Evolutionary conservation across 352 stramenopile species (phyloP), one percentile per base, ranked within the genome.

Genomic region (Hyaloperonospora arabidopsidis): DNA sequence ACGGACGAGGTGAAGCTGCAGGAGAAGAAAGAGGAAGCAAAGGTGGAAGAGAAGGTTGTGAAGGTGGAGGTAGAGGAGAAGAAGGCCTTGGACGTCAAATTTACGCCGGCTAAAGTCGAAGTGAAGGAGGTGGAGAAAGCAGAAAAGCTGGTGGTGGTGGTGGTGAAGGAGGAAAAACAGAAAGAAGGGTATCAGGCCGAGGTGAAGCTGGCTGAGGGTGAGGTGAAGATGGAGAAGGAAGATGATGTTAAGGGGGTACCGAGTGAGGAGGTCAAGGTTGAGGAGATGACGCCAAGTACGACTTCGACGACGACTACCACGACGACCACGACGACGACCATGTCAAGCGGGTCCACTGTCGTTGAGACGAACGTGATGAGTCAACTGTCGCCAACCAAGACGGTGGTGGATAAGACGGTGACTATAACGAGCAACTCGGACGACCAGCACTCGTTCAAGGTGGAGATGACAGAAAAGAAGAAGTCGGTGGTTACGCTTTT

Each of bases 401-500:
- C 63, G 38, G 54, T 71, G 41, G 59, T 71, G 18, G 59, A 54
- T 32, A 71, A 71, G 55, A 71, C 59, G 14, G 60, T 71, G 40
- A 71, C 63, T 40, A 67, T 71, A 29, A 64, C 60, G 41, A 68
- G 54, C 46, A 64, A 64, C 41, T 56, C 51, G 25, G 57, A 60
- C 11, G 50, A 71, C 41, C 45, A 21, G 8, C 63, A 71, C 54
- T 59, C 63, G 29, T 56, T 71, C 47, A 71, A 65, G 48, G 44
- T 72, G 15, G 63, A 68, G 45, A 63, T 72, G 59, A 62, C 59
- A 29, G 63, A 71, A 46, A 59, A 67, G 52, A 68, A 71, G 38
- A 52, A 52, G 34, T 65, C 49, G 21, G 59, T 63, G 38, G 62
- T 65, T 34, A 65, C 62, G 22, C 48, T 62, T 11, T 49, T 45